Base-by-base conservation (phyloP, 129 eudicot genomes). In the Saposhnikovia divaricata region DNA sequence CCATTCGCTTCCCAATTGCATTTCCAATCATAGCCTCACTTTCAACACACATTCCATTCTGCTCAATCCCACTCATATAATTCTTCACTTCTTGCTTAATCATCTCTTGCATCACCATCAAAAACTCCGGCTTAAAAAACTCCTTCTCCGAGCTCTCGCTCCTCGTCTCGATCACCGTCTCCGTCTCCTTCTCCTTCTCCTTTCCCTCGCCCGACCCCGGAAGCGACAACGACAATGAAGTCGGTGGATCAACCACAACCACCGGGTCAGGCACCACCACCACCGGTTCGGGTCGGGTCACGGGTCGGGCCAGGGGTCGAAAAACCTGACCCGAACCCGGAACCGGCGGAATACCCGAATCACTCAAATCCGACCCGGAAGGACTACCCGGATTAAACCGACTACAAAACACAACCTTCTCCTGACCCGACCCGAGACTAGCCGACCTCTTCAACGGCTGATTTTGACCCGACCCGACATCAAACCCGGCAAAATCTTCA, bases 61-160 rank as follows among this genome's bases (percentile, higher is more conserved):
- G 87, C 76, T 91, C 90, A 34, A 86, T 80, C 74, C 85, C 90
- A 31, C 80, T 37, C 87, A 92, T 87, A 80, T 92, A 90, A 75
- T 55, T 82, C 85, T 90, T 88, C 79, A 92, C 97, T 78, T 92
- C 97, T 27, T 77, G 81, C 83, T 85, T 92, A 21, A 92, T 84
- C 96, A 92, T 92, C 28, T 92, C 96, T 44, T 90, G 96, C 96
- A 92, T 87, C 83, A 87, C 90, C 43, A 86, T 88, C 84, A 92
- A 28, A 12, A 92, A 87, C 76, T 92, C 96, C 83, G 80, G 38
- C 59, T 81, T 92, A 25, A 87, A 90, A 61, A 90, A 88, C 82
- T 82, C 89, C 48, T 75, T 82, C 81, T 85, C 89, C 66, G 72
- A 3, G 19, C 72, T 79, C 11, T 74, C 27, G 18, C 39, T 48